phyloP scores from a whole-genome alignment of 106 monocot species.

The Allium sativum region DNA sequence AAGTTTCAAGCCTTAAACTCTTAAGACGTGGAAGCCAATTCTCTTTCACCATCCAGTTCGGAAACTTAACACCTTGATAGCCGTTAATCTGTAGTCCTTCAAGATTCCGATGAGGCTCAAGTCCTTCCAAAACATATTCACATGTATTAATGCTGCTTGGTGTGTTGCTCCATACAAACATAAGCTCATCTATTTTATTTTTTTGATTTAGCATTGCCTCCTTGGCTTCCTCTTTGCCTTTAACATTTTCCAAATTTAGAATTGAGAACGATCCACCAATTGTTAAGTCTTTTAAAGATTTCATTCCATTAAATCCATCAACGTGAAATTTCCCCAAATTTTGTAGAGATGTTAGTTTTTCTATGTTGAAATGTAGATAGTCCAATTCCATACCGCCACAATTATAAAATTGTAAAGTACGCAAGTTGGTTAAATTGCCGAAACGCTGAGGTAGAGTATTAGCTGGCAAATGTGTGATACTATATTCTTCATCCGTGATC shows the following conservation, averaged over 20 bases:
- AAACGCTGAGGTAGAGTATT: not conserved
- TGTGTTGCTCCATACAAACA: not conserved
- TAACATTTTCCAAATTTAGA: conserved; percentile 10
- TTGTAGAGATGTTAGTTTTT: not conserved
- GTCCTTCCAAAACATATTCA: conserved; percentile 13
- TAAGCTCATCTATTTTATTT: not conserved
- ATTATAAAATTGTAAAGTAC: too few species aligned
- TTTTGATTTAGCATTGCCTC: conserved; percentile 9
- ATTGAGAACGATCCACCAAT: conserved; percentile 5
- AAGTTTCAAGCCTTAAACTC: not conserved
- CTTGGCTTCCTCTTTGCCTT: conserved; percentile 11
- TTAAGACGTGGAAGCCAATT: not conserved
- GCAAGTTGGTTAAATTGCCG: conserved; percentile 1
- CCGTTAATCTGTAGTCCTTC: conserved; percentile 5
- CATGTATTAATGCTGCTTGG: not conserved
- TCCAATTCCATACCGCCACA: not conserved
- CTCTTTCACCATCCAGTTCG: conserved; percentile 21
- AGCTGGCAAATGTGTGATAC: too few species aligned
- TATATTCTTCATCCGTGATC: too few species aligned
- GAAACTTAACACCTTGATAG: conserved; percentile 2
- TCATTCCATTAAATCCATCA: not conserved
- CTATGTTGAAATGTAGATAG: not conserved
- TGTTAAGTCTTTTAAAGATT: conserved; percentile 9
- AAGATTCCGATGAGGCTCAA: conserved; percentile 9
- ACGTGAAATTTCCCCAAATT: conserved; percentile 3